These are phyloP conservation scores for Salmacisia buchloeana DNA, from an alignment of 1,284 basidiomycete genomes.

Conservation along the genomic window DNA sequence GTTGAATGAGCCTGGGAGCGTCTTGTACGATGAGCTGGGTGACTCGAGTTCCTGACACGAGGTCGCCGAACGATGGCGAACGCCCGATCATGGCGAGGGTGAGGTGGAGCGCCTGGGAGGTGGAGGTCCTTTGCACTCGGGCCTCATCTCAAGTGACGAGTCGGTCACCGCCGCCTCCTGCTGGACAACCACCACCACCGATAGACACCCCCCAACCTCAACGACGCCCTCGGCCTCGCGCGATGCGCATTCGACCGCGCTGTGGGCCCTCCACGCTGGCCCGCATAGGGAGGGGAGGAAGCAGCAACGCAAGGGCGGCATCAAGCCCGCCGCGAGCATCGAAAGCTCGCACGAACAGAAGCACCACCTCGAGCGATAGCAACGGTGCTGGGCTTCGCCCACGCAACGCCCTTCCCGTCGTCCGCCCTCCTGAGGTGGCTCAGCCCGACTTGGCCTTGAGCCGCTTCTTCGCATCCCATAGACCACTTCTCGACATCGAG, in stretches of 20 bases:
- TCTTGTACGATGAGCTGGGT: too few relatives aligned
- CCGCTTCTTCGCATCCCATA: conserved; percentile 5
- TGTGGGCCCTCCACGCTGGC: neutral
- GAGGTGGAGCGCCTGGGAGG: too few relatives aligned
- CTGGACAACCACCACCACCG: conserved; percentile 1
- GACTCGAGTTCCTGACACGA: too few relatives aligned
- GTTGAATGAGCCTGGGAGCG: too few relatives aligned
- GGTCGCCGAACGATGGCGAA: too few relatives aligned
- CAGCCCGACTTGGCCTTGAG: neutral
- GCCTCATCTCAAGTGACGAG: too few relatives aligned
- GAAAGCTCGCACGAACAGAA: too few relatives aligned
- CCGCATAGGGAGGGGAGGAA: too few relatives aligned
- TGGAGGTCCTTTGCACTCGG: too few relatives aligned
- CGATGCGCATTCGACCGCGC: neutral
- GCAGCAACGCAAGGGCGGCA: neutral
- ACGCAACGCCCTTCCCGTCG: neutral
- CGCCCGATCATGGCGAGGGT: neutral
- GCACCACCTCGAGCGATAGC: too few relatives aligned
- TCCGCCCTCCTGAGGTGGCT: neutral
- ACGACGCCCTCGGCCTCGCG: neutral
- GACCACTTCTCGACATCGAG: conserved; percentile 6
- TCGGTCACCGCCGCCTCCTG: too few relatives aligned
- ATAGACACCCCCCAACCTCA: neutral
- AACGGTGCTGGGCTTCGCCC: neutral
- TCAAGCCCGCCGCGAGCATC: neutral